phyloP scores from a whole-genome alignment of 2,329 filamentous ascomycete species.

The Penicillium sp. region DNA sequence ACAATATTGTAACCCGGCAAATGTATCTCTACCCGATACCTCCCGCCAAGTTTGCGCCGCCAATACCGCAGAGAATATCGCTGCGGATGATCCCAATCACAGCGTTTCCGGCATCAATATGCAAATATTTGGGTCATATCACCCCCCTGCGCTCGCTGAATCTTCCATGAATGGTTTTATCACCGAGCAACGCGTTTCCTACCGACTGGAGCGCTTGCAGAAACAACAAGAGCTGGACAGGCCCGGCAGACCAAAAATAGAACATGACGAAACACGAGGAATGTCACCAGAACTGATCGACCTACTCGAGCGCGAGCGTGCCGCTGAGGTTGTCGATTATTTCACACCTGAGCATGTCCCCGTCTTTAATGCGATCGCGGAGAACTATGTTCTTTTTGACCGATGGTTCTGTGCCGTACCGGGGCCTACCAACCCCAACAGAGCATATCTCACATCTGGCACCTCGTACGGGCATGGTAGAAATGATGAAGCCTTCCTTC shows the following conservation, averaged over 20 bases:
- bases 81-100: conserved; percentile 47
- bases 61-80: conserved; percentile 29
- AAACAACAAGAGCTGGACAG: not conserved
- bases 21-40: conserved; percentile 22
- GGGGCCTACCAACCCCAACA: conserved; percentile 42
- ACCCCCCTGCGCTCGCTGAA: conserved; percentile 28
- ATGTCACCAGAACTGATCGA: conserved; percentile 5
- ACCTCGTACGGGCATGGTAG: conserved; percentile 42
- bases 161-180: conserved; percentile 44
- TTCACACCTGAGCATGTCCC: conserved; percentile 44
- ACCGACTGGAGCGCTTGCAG: conserved; percentile 8
- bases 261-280: not conserved
- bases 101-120: conserved; percentile 45
- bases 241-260: not conserved
- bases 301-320: conserved; percentile 37
- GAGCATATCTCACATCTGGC: conserved; percentile 41
- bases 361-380: conserved; percentile 41
- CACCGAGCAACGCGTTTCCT: conserved; percentile 42
- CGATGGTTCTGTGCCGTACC: conserved; percentile 45
- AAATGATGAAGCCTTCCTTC: conserved; percentile 37
- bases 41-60: conserved; percentile 38
- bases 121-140: conserved; percentile 42
- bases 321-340: conserved; percentile 47
- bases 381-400: conserved; percentile 49
- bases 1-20: conserved; percentile 44